These are phyloP conservation scores for Penicillium aurantiogriseum DNA, from an alignment of 2,329 filamentous ascomycete species.

Conservation along the genomic window DNA sequence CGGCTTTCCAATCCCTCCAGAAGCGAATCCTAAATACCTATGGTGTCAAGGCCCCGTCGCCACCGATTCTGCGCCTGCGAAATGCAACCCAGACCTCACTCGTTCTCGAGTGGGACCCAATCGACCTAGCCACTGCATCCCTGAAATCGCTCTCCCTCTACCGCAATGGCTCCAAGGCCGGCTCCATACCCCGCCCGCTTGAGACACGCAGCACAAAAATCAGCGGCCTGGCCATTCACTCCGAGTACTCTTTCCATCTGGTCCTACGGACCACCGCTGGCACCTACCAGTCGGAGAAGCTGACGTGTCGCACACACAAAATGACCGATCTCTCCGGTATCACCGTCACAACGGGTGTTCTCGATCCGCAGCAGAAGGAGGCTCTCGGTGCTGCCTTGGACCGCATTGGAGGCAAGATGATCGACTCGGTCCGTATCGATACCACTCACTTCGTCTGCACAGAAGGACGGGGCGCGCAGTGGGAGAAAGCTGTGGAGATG, in stretches of 20 bases:
- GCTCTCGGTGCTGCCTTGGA: slow-evolving; percentile 73
- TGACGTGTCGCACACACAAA: slow-evolving; percentile 89
- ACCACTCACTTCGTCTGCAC: slow-evolving; percentile 98
- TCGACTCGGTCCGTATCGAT: slow-evolving; percentile 88
- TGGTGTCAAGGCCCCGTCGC: slow-evolving; percentile 71
- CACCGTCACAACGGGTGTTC: slow-evolving; percentile 85
- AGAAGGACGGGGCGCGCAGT: slow-evolving; percentile 81
- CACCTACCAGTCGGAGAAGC: slow-evolving; percentile 77
- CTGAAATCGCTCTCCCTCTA: slow-evolving; percentile 86
- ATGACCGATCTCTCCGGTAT: slow-evolving; percentile 97
- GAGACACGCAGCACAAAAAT: slow-evolving; percentile 96
- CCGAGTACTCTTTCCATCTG: slow-evolving; percentile 91
- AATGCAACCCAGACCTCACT: slow-evolving; percentile 99
- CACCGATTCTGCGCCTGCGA: slow-evolving; percentile 81
- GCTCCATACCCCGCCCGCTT: slow-evolving; percentile 82
- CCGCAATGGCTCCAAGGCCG: slow-evolving; percentile 94
- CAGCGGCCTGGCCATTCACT: slow-evolving; percentile 91
- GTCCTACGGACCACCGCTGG: slow-evolving; percentile 88
- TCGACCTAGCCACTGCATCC: slow-evolving; percentile 87
- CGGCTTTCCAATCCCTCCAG: slow-evolving; percentile 81
- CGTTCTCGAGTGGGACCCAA: slow-evolving; percentile 96
- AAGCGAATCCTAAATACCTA: slow-evolving; percentile 83
- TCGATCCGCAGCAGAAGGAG: slow-evolving; percentile 71
- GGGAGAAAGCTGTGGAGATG: slow-evolving; percentile 97
- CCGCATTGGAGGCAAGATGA: slow-evolving; percentile 87